phyloP scores from a whole-genome alignment of 2,329 filamentous ascomycete species.

The Decorospora gaudefroyi region DNA sequence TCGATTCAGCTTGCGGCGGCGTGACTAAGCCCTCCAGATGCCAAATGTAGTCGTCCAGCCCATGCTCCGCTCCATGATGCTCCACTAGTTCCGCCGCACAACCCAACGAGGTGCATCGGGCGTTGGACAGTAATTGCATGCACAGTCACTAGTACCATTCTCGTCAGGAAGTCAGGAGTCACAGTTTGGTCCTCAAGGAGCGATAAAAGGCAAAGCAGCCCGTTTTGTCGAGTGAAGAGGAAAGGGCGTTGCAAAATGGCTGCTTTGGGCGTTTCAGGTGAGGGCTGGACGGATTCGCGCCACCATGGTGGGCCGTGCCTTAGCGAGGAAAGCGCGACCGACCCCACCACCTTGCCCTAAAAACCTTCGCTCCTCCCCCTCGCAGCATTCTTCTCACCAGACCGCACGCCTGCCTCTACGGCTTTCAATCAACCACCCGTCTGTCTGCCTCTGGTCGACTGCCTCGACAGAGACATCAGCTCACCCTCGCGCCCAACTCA shows the following conservation, averaged over 20 bases:
- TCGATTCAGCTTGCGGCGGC: too few species aligned
- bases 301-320: constrained; percentile 20
- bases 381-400: constrained; percentile 17
- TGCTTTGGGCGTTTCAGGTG: constrained; percentile 11
- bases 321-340: constrained; percentile 22
- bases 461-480: constrained; percentile 41
- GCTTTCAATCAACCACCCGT: constrained; percentile 26
- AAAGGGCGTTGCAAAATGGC: constrained; percentile 20
- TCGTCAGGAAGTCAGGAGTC: too few species aligned
- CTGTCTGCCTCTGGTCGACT: constrained; percentile 40
- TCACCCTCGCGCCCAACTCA: constrained; percentile 24
- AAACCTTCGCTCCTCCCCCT: constrained; percentile 22
- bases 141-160: constrained; percentile 2
- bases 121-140: constrained; percentile 8
- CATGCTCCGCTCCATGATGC: constrained; percentile 9
- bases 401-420: constrained; percentile 30
- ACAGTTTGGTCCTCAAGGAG: neutral
- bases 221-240: neutral
- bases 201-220: neutral
- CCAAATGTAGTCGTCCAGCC: constrained; percentile 9
- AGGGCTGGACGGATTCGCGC: constrained; percentile 15
- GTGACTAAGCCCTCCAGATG: constrained; percentile 4
- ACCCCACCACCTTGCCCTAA: constrained; percentile 22
- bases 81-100: constrained; percentile 15
- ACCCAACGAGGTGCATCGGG: constrained; percentile 25